phyloP scores from a whole-genome alignment of 2,329 filamentous ascomycete species.

The Byssoonygena ceratinophila region DNA sequence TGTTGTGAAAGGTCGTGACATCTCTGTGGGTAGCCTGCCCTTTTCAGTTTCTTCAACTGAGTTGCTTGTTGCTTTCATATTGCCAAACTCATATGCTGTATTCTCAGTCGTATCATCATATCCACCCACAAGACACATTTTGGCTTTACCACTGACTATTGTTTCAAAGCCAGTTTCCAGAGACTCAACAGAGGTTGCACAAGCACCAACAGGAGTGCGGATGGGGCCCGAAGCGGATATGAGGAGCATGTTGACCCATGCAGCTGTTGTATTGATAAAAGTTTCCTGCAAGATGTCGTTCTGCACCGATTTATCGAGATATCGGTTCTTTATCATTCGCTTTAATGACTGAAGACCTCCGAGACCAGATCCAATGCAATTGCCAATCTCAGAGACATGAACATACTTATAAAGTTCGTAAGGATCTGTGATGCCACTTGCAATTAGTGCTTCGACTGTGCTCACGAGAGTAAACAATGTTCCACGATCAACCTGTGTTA shows the following conservation, averaged over 20 bases:
- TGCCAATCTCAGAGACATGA: conserved; percentile 30
- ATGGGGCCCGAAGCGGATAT: conserved; percentile 28
- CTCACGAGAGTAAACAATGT: not conserved
- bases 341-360: conserved; percentile 23
- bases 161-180: conserved; percentile 29
- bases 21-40: conserved; percentile 26
- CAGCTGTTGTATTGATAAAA: conserved; percentile 28
- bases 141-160: conserved; percentile 25
- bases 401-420: conserved; percentile 26
- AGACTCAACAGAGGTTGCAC: conserved; percentile 31
- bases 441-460: conserved; percentile 25
- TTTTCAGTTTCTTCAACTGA: conserved; percentile 22
- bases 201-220: conserved; percentile 30
- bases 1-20: conserved; percentile 28
- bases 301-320: conserved; percentile 25
- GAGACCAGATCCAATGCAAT: conserved; percentile 27
- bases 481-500: not conserved
- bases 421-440: conserved; percentile 28
- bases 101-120: conserved; percentile 27
- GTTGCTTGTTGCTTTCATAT: conserved; percentile 32
- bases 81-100: conserved; percentile 29
- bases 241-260: conserved; percentile 39
- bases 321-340: conserved; percentile 25
- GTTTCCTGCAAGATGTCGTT: conserved; percentile 31
- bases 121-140: conserved; percentile 29